A percentile compares a stretch with the other conserved stretches of the same genome.
phyloP scores from a whole-genome alignment of 2,329 filamentous ascomycete genomes.

The Gaeumannomyces sp. region DNA sequence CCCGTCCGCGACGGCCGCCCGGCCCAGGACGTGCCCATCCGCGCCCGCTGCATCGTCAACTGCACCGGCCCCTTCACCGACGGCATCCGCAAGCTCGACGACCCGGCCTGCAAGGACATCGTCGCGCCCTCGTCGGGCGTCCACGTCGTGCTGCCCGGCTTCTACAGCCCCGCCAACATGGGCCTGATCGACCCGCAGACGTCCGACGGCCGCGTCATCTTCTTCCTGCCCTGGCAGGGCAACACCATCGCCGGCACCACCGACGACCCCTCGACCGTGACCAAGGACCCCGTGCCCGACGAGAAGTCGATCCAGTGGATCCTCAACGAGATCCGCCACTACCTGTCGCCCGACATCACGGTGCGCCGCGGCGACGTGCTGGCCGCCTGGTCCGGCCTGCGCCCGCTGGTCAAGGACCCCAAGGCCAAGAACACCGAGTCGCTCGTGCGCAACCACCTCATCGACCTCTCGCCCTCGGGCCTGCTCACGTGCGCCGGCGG shows the following conservation, averaged over 20 bases:
- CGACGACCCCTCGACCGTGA: slow-evolving; percentile 65
- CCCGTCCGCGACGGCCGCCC: slow-evolving; percentile 49
- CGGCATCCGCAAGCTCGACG: slow-evolving; percentile 74
- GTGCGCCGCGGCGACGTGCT: slow-evolving; percentile 70
- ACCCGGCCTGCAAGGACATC: slow-evolving; percentile 61
- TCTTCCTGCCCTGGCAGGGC: slow-evolving; percentile 82
- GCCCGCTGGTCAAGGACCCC: slow-evolving; percentile 73
- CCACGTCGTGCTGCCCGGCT: slow-evolving; percentile 76
- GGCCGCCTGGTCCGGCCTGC: slow-evolving; percentile 73
- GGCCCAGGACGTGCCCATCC: slow-evolving; percentile 58
- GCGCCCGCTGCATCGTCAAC: slow-evolving; percentile 76
- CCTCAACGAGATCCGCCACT: slow-evolving; percentile 68
- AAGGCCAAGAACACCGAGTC: slow-evolving; percentile 78
- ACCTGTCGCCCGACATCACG: slow-evolving; percentile 68
- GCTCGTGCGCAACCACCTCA: slow-evolving; percentile 74
- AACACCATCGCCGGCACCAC: slow-evolving; percentile 82
- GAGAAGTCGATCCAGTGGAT: slow-evolving; percentile 80
- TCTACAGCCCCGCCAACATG: slow-evolving; percentile 74
- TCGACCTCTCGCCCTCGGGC: slow-evolving; percentile 67
- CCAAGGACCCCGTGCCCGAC: slow-evolving; percentile 62
- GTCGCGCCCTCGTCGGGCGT: slow-evolving; percentile 76
- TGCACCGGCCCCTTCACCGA: slow-evolving; percentile 80
- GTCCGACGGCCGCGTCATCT: slow-evolving; percentile 80
- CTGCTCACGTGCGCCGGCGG: slow-evolving; percentile 76
- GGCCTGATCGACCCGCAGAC: slow-evolving; percentile 75